Percentiles rank a stretch among this genome's conserved stretches.
Evolutionary conservation across 2,329 filamentous ascomycete species (phyloP).

Genomic region (Colletotrichum sp.): DNA sequence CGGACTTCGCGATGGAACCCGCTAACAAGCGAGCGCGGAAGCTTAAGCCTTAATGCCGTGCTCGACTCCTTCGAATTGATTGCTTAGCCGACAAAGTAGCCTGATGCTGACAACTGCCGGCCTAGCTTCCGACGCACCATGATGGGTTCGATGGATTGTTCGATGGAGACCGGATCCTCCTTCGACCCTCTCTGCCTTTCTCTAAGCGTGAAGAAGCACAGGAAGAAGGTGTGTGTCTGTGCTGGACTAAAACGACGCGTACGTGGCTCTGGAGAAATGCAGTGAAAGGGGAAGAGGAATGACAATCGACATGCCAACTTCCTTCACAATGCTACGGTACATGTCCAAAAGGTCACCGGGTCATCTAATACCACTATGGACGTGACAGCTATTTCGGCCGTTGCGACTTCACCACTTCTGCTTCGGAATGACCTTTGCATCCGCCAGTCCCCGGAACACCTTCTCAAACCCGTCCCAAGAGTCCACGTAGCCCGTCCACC

Average conservation of each 20-base stretch:
- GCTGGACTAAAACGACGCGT: not conserved
- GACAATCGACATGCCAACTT: not conserved
- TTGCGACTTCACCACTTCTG: not conserved
- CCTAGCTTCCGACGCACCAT: not conserved
- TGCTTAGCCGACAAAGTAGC: not conserved
- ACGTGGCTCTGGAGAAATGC: not conserved
- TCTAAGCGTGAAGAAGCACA: not conserved
- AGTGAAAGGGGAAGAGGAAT: not conserved
- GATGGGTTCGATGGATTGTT: not conserved
- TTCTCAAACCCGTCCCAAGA: constrained; percentile 20
- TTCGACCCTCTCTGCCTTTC: not conserved
- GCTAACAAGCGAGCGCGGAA: not conserved
- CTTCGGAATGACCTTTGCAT: constrained; percentile 28
- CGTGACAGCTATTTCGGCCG: not conserved
- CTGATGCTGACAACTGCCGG: not conserved
- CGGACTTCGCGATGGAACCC: not conserved
- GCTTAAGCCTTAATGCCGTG: not conserved
- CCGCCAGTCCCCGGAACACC: constrained; percentile 29
- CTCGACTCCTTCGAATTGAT: not conserved
- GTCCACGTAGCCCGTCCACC: constrained; percentile 41
- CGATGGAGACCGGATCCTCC: not conserved
- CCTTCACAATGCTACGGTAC: not conserved
- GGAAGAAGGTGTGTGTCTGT: not conserved
- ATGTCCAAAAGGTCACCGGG: not conserved
- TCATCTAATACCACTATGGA: not conserved